These are phyloP conservation scores for Cryphonectria nitschkei DNA, from an alignment of 2,329 filamentous ascomycete genomes.

Conservation along the genomic window DNA sequence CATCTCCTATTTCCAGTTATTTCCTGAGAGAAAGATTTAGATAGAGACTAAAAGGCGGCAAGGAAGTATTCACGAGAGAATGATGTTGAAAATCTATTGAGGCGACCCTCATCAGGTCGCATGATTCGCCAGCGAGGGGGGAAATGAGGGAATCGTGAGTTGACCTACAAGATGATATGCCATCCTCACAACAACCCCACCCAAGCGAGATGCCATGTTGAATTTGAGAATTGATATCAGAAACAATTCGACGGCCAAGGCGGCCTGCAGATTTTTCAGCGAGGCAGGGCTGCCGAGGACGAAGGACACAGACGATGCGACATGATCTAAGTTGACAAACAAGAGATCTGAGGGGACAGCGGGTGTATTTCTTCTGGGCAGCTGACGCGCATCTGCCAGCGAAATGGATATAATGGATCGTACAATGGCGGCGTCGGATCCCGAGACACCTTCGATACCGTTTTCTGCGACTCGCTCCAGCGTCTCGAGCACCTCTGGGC, in stretches of 20 bases:
- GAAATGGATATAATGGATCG: conserved; percentile 57
- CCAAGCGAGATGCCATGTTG: conserved; percentile 59
- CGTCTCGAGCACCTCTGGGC: conserved; percentile 51
- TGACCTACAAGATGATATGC: conserved; percentile 50
- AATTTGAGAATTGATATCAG: conserved; percentile 59
- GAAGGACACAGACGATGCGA: conserved; percentile 52
- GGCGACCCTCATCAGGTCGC: neutral
- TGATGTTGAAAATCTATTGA: neutral
- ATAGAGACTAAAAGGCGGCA: neutral
- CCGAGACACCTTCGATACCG: conserved; percentile 40
- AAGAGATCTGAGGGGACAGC: conserved; percentile 48
- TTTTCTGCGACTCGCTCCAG: conserved; percentile 48
- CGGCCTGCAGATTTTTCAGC: conserved; percentile 52
- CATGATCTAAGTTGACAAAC: conserved; percentile 52
- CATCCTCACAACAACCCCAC: conserved; percentile 58
- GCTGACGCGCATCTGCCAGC: conserved; percentile 55
- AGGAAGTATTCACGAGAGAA: neutral
- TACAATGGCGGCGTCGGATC: conserved; percentile 23
- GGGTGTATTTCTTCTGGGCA: conserved; percentile 44
- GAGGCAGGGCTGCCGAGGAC: conserved; percentile 52
- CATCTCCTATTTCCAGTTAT: neutral
- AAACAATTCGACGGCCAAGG: conserved; percentile 57
- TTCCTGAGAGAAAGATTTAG: neutral
- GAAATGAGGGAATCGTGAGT: neutral
- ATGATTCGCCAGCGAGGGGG: neutral